These are phyloP conservation scores for Rhodamnia argentea DNA, from an alignment of 345 rosid species.

Conservation along the genomic window DNA sequence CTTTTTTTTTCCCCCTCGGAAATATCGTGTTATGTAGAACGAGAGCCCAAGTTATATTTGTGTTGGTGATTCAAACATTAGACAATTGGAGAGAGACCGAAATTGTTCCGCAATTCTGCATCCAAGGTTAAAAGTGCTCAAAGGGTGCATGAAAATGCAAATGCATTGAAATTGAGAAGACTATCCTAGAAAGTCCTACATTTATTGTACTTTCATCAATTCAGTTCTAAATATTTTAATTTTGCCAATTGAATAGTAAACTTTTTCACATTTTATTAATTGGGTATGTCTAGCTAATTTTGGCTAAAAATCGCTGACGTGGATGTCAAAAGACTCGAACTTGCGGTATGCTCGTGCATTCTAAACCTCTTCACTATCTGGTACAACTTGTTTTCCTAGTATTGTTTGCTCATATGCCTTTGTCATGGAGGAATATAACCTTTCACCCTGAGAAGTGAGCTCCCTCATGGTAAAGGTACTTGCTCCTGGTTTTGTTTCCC, in stretches of 20 bases:
- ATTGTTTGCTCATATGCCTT: constrained; percentile 16
- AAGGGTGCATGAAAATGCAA: too few relatives aligned
- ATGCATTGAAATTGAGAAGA: too few relatives aligned
- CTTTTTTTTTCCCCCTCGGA: neutral
- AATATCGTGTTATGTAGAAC: neutral
- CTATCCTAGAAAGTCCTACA: too few relatives aligned
- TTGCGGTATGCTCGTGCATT: too few relatives aligned
- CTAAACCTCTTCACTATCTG: neutral
- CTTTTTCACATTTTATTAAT: too few relatives aligned
- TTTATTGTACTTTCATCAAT: too few relatives aligned
- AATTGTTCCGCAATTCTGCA: neutral
- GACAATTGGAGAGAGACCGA: fast-evolving
- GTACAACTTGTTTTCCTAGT: constrained; percentile 13
- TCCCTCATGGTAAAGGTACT: constrained; percentile 7
- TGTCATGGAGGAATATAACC: constrained; percentile 7
- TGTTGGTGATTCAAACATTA: neutral
- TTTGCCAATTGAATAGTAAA: too few relatives aligned
- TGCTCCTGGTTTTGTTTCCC: too few relatives aligned
- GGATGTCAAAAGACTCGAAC: too few relatives aligned
- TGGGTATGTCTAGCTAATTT: too few relatives aligned
- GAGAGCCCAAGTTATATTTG: neutral
- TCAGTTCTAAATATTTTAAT: too few relatives aligned
- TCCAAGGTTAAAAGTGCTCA: fast-evolving
- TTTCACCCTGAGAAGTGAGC: constrained; percentile 31
- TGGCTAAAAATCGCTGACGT: too few relatives aligned